Conservation (phyloP, 1,139 yeast species). For the Kurtzmaniella quercitrusa region DNA sequence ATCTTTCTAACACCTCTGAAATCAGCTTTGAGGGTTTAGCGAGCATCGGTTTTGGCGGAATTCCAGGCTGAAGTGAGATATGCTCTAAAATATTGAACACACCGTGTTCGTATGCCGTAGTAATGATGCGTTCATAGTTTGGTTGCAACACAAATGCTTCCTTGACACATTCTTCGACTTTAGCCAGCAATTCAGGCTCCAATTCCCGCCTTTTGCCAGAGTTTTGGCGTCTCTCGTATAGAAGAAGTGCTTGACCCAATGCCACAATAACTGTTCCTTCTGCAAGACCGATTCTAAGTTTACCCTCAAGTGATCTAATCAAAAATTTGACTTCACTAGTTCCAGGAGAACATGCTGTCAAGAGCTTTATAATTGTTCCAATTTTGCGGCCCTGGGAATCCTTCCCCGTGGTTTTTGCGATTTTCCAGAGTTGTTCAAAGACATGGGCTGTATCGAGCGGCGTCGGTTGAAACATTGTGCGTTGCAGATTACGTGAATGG, state of each 20-base stretch:
- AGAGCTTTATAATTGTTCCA: conserved; percentile 71
- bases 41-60: conserved; percentile 95
- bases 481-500: conserved; percentile 77
- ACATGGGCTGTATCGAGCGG: conserved; percentile 72
- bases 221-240: conserved; percentile 40
- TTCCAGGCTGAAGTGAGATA: conserved; percentile 81
- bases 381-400: conserved; percentile 80
- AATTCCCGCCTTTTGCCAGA: conserved; percentile 15
- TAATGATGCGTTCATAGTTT: conserved; percentile 75
- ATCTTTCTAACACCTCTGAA: conserved; percentile 82
- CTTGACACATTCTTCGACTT: conserved; percentile 75
- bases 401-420: conserved; percentile 79
- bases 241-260: conserved; percentile 76
- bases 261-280: conserved; percentile 87
- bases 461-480: conserved; percentile 90
- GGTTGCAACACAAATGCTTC: conserved; percentile 93
- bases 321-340: conserved; percentile 78
- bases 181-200: conserved; percentile 38
- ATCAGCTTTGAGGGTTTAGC: conserved; percentile 97
- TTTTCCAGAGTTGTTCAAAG: conserved; percentile 66
- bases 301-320: conserved; percentile 88
- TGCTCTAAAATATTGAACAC: conserved; percentile 60
- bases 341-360: conserved; percentile 80
- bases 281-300: conserved; percentile 87
- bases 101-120: conserved; percentile 64